These are phyloP conservation scores for Kodamaea hsintzibuensis DNA, from an alignment of 805 yeast species.

Conservation along the genomic window DNA sequence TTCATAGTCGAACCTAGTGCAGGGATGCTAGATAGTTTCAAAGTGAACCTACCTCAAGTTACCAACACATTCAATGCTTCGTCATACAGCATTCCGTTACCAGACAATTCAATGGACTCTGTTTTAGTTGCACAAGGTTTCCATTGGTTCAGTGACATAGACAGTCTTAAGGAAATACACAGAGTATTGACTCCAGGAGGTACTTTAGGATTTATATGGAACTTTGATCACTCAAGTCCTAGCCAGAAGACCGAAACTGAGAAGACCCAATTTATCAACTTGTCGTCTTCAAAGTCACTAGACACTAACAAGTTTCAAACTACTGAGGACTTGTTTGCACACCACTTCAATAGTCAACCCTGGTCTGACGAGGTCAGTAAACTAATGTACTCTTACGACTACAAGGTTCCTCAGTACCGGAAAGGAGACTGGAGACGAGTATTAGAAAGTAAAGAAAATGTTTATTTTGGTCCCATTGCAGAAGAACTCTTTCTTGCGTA, in stretches of 20 bases:
- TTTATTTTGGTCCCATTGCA: constrained; percentile 33
- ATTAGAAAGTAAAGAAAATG: constrained; percentile 26
- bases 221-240: constrained; percentile 41
- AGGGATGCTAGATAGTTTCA: constrained; percentile 56
- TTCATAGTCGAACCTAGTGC: constrained; percentile 54
- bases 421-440: constrained; percentile 47
- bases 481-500: constrained; percentile 34
- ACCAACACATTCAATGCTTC: constrained; percentile 34
- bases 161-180: constrained; percentile 48
- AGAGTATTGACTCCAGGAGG: constrained; percentile 53
- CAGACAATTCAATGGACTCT: constrained; percentile 46
- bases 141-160: constrained; percentile 61
- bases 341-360: constrained; percentile 22
- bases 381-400: constrained; percentile 37
- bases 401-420: constrained; percentile 57
- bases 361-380: constrained; percentile 42
- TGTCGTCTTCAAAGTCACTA: constrained; percentile 2
- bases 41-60: constrained; percentile 46
- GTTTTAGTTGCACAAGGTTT: constrained; percentile 61
- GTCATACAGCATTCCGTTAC: constrained; percentile 48
- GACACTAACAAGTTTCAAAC: constrained; percentile 3
- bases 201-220: constrained; percentile 59
- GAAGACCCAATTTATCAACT: constrained; percentile 5
- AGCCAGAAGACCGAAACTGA: constrained; percentile 9
- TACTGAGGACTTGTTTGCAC: constrained; percentile 13